These are phyloP conservation scores for Dendrobium nobile DNA, from an alignment of 106 monocot species.

Conservation along the genomic window DNA sequence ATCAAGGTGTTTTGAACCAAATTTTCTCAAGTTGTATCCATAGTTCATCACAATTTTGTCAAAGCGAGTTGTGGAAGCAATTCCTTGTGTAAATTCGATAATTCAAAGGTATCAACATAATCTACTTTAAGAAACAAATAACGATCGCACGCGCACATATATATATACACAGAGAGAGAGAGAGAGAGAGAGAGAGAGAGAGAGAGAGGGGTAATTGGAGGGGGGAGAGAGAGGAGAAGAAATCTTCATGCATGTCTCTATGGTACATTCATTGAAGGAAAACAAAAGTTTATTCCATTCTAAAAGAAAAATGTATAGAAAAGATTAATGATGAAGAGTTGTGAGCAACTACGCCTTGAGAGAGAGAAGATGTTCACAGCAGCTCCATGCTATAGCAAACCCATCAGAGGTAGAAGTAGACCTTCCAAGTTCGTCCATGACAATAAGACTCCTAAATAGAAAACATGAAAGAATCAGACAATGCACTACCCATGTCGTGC, in stretches of 20 bases:
- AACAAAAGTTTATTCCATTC: background rate
- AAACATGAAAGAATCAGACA: slow-evolving; percentile 24
- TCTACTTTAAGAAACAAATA: too few species aligned
- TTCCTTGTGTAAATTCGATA: too few species aligned
- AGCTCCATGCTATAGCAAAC: slow-evolving; percentile 99
- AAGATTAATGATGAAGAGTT: background rate
- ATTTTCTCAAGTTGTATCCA: too few species aligned
- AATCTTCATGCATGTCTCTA: background rate
- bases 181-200: background rate
- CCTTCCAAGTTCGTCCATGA: slow-evolving; percentile 98
- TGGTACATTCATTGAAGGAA: background rate
- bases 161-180: too few species aligned
- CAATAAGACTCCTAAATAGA: slow-evolving; percentile 71
- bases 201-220: background rate
- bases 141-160: too few species aligned
- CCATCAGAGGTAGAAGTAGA: slow-evolving; percentile 98
- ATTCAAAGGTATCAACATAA: too few species aligned
- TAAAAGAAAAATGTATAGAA: background rate
- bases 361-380: slow-evolving; percentile 88
- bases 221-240: background rate
- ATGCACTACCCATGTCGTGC: background rate
- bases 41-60: too few species aligned
- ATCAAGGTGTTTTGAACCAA: too few species aligned
- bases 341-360: slow-evolving; percentile 57
- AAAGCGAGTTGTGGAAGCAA: too few species aligned